Conservation (phyloP, 768 basidiomycete species). For the Suillus discolor region DNA sequence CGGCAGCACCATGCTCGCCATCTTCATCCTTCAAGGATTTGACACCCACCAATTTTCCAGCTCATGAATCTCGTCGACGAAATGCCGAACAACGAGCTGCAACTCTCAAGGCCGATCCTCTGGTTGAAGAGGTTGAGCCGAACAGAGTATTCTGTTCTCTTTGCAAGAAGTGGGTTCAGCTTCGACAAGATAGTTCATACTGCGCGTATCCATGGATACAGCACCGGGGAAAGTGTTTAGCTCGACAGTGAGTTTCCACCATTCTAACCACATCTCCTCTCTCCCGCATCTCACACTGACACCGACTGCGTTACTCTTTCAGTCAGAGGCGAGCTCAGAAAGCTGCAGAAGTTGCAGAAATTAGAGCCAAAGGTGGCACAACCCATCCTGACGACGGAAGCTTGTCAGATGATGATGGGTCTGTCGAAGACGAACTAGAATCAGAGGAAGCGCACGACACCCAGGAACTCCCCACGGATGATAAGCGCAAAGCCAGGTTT, state of each 20-base stretch:
- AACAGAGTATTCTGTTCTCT: slow-evolving; percentile 74
- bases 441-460: slow-evolving; percentile 36
- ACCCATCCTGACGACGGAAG: slow-evolving; percentile 29
- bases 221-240: slow-evolving; percentile 75
- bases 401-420: slow-evolving; percentile 32
- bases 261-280: slow-evolving; percentile 15
- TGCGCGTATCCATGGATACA: slow-evolving; percentile 84
- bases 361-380: slow-evolving; percentile 39
- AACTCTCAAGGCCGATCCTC: slow-evolving; percentile 62
- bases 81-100: slow-evolving; percentile 82
- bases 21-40: slow-evolving; percentile 56
- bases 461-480: slow-evolving; percentile 23
- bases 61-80: slow-evolving; percentile 67
- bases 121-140: slow-evolving; percentile 72
- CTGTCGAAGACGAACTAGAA: slow-evolving; percentile 38
- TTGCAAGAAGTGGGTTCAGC: slow-evolving; percentile 83
- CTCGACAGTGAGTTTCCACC: slow-evolving; percentile 54
- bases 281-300: slow-evolving; percentile 9
- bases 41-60: slow-evolving; percentile 57
- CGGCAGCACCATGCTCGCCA: slow-evolving; percentile 29
- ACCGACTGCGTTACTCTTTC: slow-evolving; percentile 9
- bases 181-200: slow-evolving; percentile 75
- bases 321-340: slow-evolving; percentile 63
- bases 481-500: slow-evolving; percentile 28
- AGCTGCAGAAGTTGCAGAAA: slow-evolving; percentile 52